phyloP scores from a whole-genome alignment of 2,329 filamentous ascomycete genomes.

The Albophoma yamanashiensis region DNA sequence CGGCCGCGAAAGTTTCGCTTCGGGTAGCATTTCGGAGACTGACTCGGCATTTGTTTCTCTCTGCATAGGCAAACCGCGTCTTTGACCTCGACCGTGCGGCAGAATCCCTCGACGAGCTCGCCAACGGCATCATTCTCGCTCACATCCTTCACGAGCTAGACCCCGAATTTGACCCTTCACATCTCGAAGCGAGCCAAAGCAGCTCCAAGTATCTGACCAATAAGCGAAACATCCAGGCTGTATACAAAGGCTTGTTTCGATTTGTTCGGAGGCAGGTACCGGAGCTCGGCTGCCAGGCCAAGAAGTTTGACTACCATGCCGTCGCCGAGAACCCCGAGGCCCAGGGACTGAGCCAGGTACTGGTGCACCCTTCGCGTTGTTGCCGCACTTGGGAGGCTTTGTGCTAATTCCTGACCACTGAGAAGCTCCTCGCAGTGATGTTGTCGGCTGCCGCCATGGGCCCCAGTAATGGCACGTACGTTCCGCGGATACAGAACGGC shows the following conservation, averaged over 20 bases:
- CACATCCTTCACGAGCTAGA: conserved; percentile 49
- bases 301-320: conserved; percentile 44
- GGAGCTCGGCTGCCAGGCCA: conserved; percentile 40
- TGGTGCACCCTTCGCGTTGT: conserved; percentile 5
- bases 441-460: conserved; percentile 51
- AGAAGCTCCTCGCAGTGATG: conserved; percentile 49
- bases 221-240: conserved; percentile 41
- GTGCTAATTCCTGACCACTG: conserved; percentile 3
- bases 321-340: conserved; percentile 46
- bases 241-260: conserved; percentile 42
- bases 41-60: not conserved
- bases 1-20: not conserved
- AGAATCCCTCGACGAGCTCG: conserved; percentile 38
- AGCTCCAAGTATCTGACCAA: conserved; percentile 33
- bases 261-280: conserved; percentile 44
- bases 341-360: conserved; percentile 42
- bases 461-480: conserved; percentile 42
- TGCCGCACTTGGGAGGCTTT: not conserved
- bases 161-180: conserved; percentile 40
- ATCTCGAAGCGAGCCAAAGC: conserved; percentile 37
- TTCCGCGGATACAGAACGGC: conserved; percentile 30
- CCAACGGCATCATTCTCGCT: conserved; percentile 43
- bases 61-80: conserved; percentile 21
- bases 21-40: conserved; percentile 3
- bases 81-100: conserved; percentile 34